Conservation (phyloP, 768 basidiomycete species). For the Peribolospora kevripleyi region DNA sequence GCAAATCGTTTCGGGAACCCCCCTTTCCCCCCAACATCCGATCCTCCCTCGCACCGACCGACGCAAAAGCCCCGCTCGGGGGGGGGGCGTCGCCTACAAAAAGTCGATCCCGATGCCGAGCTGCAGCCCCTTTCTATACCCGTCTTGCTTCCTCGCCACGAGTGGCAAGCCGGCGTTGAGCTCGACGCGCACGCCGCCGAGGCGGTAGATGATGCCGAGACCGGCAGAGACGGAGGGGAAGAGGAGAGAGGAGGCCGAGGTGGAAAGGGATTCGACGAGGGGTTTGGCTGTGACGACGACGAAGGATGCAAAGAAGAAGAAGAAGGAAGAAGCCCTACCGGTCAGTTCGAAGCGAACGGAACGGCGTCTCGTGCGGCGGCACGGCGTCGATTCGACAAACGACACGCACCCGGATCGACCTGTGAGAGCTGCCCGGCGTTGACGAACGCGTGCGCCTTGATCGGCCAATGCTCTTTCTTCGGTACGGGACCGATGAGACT, state of each 20-base stretch:
- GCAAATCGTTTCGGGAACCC: not conserved
- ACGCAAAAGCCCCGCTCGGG: not conserved
- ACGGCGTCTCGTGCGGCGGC: too few relatives aligned
- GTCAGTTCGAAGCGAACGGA: not conserved
- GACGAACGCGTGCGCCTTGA: conserved; percentile 54
- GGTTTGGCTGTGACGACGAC: conserved; percentile 13
- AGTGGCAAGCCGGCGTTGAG: conserved; percentile 70
- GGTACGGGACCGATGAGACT: conserved; percentile 56
- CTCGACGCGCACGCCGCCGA: conserved; percentile 65
- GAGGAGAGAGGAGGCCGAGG: conserved; percentile 19
- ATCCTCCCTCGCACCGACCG: not conserved
- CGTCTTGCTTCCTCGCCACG: conserved; percentile 41
- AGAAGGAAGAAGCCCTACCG: not conserved
- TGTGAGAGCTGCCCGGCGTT: conserved; percentile 55
- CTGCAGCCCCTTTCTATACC: conserved; percentile 43
- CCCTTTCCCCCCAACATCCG: not conserved
- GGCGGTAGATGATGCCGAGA: conserved; percentile 55
- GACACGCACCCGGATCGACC: conserved; percentile 31
- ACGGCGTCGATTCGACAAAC: not conserved
- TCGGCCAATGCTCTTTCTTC: conserved; percentile 48
- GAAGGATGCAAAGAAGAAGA: not conserved
- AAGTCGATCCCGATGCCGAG: conserved; percentile 63
- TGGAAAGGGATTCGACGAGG: conserved; percentile 23
- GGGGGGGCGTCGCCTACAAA: conserved; percentile 21
- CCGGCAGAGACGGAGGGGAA: conserved; percentile 53